Evolutionary conservation across 2,329 filamentous ascomycete genomes (phyloP).

Genomic region (Curvularia spicifera): DNA sequence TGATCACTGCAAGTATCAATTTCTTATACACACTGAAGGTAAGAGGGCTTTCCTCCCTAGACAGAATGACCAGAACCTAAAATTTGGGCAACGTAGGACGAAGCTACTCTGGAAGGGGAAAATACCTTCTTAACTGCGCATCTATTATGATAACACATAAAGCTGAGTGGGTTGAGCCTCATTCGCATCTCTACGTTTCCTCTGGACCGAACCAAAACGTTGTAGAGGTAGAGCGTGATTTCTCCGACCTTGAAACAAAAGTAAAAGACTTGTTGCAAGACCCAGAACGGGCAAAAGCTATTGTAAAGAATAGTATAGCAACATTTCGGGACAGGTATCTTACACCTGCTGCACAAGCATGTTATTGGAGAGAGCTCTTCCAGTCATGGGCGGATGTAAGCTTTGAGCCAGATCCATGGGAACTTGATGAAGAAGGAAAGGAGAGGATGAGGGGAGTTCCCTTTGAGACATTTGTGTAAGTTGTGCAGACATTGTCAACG

Average conservation of each 20-base stretch:
- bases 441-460: conserved; percentile 5
- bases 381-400: conserved; percentile 19
- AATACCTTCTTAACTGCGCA: conserved; percentile 59
- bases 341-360: conserved; percentile 24
- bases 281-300: conserved; percentile 17
- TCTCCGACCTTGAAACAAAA: conserved; percentile 24
- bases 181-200: conserved; percentile 20
- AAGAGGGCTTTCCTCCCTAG: conserved; percentile 28
- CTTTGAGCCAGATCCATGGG: conserved; percentile 19
- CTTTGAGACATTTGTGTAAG: conserved; percentile 17
- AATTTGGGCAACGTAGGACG: conserved; percentile 10
- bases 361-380: conserved; percentile 30
- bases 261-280: conserved; percentile 21
- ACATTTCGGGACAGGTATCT: conserved; percentile 27
- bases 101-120: conserved; percentile 57
- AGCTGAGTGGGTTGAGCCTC: conserved; percentile 25
- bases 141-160: conserved; percentile 28
- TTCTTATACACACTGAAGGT: conserved; percentile 58
- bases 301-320: conserved; percentile 23
- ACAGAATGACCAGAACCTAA: neutral
- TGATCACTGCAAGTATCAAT: conserved; percentile 41
- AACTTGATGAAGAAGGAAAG: neutral
- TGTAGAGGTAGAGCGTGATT: conserved; percentile 30
- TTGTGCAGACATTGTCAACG: neutral
- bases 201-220: conserved; percentile 26